Evolutionary conservation across 2,329 filamentous ascomycete species (phyloP), one percentile per base, ranked within the genome.

Genomic region (Monilinia fructigena): DNA sequence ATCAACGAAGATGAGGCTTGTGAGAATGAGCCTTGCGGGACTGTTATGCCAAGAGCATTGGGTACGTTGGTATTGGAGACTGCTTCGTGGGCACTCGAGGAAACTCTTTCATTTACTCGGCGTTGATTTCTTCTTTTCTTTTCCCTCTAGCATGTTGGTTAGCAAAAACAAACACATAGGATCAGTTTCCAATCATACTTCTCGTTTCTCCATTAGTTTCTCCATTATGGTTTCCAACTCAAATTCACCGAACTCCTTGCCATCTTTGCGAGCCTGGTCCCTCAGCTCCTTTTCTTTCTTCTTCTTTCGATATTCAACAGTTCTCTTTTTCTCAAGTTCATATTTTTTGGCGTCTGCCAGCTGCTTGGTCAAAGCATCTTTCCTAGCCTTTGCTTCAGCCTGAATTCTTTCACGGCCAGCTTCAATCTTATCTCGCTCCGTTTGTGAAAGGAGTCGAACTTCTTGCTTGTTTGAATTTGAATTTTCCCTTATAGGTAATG

Each of bases 171-270:
- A 8, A 40, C n/a, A 42, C n/a, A 38, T 4, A 12, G 6, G 5
- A 2, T 38, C 5, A 26, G 2, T 23, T 8, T 11, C 20, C 14
- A 47, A 10, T 54, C 47, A 26, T 63, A 67, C 67, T 42, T 67
- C 67, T 58, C 66, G 66, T 48, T 63, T 69, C 1, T n/a, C 60
- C 53, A 67, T 66, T 1, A 23, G 23, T 16, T 48, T 63, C 2
- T 69, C 54, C 38, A 69, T n/a, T 1, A 28, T 38, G 3, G 42
- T 18, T 28, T 67, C 12, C 3, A 69, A 16, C 23, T 68, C 67
- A 11, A 23, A 26, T 1, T 58, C 45, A 14, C 26, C 18, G 16
- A 66, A 2, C 7, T 35, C 6, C 20, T 42, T 54, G 16, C 67
- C 64, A 47, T 52, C 54, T 26, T 60, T 55, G 14, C 47, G 18